Conservation (phyloP, 2,329 filamentous ascomycete genomes). For the Colletotrichum sp. region DNA sequence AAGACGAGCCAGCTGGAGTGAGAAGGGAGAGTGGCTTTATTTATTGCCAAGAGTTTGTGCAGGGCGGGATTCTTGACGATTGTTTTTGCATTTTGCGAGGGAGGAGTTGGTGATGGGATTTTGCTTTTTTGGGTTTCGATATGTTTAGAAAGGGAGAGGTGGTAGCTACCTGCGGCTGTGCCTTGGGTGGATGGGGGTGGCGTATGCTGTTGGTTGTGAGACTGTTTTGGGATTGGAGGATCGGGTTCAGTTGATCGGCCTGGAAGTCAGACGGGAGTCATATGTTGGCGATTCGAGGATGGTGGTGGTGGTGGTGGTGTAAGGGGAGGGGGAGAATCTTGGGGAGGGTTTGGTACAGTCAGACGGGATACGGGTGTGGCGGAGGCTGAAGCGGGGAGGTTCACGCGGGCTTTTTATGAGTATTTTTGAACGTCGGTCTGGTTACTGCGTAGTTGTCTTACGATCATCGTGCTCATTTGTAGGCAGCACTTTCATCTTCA, state of each 20-base stretch:
- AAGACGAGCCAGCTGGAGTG: background rate
- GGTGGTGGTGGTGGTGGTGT: background rate
- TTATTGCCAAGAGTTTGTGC: background rate
- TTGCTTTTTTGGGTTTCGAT: background rate
- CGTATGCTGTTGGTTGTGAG: background rate
- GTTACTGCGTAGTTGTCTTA: background rate
- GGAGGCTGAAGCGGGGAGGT: background rate
- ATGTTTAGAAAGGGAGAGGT: background rate
- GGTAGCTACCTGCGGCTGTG: background rate
- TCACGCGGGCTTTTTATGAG: background rate
- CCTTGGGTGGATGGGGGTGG: background rate
- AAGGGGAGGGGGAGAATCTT: background rate
- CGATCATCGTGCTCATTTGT: background rate
- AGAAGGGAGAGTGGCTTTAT: background rate
- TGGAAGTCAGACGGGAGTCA: background rate
- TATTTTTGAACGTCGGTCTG: background rate
- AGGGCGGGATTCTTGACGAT: background rate
- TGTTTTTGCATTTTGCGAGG: background rate
- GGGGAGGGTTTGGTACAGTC: background rate
- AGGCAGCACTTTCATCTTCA: background rate
- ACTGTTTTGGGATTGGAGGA: background rate
- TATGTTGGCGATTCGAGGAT: background rate
- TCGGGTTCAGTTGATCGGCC: background rate
- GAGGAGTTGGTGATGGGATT: background rate
- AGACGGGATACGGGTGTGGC: slow-evolving; percentile 1